Evolutionary conservation across 2,329 filamentous ascomycete genomes (phyloP).

Genomic region (Ophiosphaerella narmari): DNA sequence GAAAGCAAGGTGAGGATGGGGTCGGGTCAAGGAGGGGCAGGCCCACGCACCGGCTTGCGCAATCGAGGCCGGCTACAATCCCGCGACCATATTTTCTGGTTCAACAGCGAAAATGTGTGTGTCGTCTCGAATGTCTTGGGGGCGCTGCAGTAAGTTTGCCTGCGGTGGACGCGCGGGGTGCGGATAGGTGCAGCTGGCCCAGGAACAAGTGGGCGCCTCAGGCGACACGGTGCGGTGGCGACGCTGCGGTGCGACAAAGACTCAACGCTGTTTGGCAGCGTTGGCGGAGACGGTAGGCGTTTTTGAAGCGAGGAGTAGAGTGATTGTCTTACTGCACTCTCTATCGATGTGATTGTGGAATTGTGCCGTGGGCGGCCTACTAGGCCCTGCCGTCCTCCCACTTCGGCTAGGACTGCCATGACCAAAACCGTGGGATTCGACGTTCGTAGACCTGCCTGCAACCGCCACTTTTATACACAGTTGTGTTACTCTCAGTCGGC

Average conservation of each 20-base stretch:
- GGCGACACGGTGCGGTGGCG: slow-evolving; percentile 16
- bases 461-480: neutral
- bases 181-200: slow-evolving; percentile 24
- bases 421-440: neutral
- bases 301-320: slow-evolving; percentile 5
- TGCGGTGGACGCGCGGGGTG: slow-evolving; percentile 36
- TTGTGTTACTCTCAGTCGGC: too few species aligned
- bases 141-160: slow-evolving; percentile 38
- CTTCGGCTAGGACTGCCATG: neutral
- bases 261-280: slow-evolving; percentile 13
- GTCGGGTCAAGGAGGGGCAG: slow-evolving; percentile 16
- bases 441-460: neutral
- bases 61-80: slow-evolving; percentile 38
- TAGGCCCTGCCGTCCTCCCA: neutral
- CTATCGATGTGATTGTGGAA: slow-evolving; percentile 1
- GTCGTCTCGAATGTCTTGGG: slow-evolving; percentile 20
- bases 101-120: slow-evolving; percentile 16
- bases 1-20: slow-evolving; percentile 22
- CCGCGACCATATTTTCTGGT: slow-evolving; percentile 35
- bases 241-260: slow-evolving; percentile 33
- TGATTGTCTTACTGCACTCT: neutral
- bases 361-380: slow-evolving; percentile 5
- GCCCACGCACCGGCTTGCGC: slow-evolving; percentile 40
- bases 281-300: slow-evolving; percentile 11
- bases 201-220: slow-evolving; percentile 21